Evolutionary conservation across 768 basidiomycete species (phyloP), one percentile per base, ranked within the genome.

Genomic region (Russula ochroleuca): DNA sequence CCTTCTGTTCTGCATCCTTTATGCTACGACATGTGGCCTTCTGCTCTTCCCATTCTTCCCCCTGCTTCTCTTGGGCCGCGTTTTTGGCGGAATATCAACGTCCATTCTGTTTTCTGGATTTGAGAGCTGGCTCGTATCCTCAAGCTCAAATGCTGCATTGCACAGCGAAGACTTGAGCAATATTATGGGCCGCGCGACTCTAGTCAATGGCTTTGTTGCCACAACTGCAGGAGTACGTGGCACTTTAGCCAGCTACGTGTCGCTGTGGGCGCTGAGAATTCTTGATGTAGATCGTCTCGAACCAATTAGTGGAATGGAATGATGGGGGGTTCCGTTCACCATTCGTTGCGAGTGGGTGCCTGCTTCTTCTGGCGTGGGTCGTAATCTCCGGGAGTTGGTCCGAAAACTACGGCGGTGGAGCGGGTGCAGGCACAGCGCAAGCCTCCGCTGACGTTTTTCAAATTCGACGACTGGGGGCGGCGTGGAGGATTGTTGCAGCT

Each of bases 91-190:
- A 1, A 71, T 87, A 45, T 87, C 88, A 1, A 89, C 88, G 0
- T 85, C 88, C 21, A 89, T 90, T 66, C 80, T 90, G 38, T 89
- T 84, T 74, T 87, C 86, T 14, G 84, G 81, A 8, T 90, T 90
- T 67, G 88, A 91, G 68, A 84, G 87, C 25, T 91, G 90, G 89
- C 76, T 91, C 52, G 79, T 90, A 51, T 85, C 86, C 3, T 79
- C 87, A 0, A 77, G 85, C 17, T 80, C 81, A 25, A 73, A 79
- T 14, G 68, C 81, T 10, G 75, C 79, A 1, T 76, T 90, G 9
- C 76, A 83, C 1, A 78, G 82, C 9, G 73, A 79, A 13, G 85
- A 86, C 53, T 79, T 91, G 8, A 87, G 85, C 37, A 78, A 73
- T 23, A 88, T 90, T 65, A 82, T 91, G 74, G 89, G 89, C 14